Evolutionary conservation across 192 early-diverging fungal species (phyloP), one percentile per base, ranked within the genome.

Genomic region (Coemansia sp.): DNA sequence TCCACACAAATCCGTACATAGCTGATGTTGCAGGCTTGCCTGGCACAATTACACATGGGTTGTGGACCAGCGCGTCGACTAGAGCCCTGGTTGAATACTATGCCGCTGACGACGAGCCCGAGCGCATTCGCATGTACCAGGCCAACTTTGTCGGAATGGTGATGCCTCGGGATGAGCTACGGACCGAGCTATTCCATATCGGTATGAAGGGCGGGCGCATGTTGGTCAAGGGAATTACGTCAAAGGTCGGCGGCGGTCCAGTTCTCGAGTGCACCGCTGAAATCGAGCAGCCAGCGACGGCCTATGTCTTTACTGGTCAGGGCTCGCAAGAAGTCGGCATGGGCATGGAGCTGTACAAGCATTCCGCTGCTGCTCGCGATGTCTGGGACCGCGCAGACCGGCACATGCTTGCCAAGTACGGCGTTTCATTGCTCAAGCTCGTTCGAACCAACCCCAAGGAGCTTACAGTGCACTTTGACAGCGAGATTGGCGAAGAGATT

Each of bases 291-390:
- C 90, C 93, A 38, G 82, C 82, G 41, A 95, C 94, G 29, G 89
- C 92, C 21, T 98, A 94, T 61, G 90, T 98, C 25, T 98, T 98
- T 73, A 98, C 95, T 50, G 95, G 95, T 53, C 95, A 98, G 70
- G 95, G 95, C 67, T 94, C 94, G 66, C 96, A 98, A 76, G 91
- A 95, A 75, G 85, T 89, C 37, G 93, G 93, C 64, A 95, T 98
- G 96, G 96, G 96, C 66, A 98, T 98, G 96, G 89, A 89, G 50
- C 85, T 98, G 14, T 98, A 98, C 73, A 82, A 84, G 36, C 84
- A 89, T 57, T 94, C 93, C 0, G 71, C 88, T 29, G 88, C 93
- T 64, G 94, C 96, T 36, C 89, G 87, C 62, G 86, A 85, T 17
- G 86, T 96, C 68, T 98, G 96, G 96, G 92, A 98, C 70, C 88